Conservation (phyloP, 805 yeast species). For the Myxozyma neglecta region DNA sequence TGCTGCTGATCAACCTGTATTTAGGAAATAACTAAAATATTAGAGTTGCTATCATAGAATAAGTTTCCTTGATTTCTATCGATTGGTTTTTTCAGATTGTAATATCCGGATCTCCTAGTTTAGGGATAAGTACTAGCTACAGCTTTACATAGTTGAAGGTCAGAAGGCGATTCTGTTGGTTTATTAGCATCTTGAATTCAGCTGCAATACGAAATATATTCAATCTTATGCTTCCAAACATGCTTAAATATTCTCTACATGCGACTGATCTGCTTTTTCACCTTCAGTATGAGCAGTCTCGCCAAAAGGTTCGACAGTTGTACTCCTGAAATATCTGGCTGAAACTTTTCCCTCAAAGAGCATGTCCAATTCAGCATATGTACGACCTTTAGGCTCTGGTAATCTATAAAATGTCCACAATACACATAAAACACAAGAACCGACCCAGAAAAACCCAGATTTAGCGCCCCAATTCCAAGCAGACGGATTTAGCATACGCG, state of each 20-base stretch:
- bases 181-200: no score
- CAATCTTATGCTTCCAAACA: background rate
- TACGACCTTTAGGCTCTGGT: slow-evolving; percentile 60
- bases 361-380: slow-evolving; percentile 60
- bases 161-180: no score
- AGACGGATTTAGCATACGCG: slow-evolving; percentile 52
- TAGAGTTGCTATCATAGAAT: no score
- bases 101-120: no score
- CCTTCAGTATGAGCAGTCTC: background rate
- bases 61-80: no score
- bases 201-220: background rate
- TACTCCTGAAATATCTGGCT: slow-evolving; percentile 11
- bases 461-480: slow-evolving; percentile 38
- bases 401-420: slow-evolving; percentile 53
- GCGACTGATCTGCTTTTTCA: background rate
- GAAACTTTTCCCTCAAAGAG: slow-evolving; percentile 42
- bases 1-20: no score
- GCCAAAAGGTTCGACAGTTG: background rate
- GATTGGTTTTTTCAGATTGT: no score
- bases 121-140: no score
- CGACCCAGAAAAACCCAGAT: slow-evolving; percentile 39
- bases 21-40: no score
- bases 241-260: background rate
- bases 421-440: slow-evolving; percentile 38
- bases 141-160: no score